These are phyloP conservation scores for Trichoderma oligosporum DNA, from an alignment of 2,329 filamentous ascomycete genomes.

Conservation along the genomic window DNA sequence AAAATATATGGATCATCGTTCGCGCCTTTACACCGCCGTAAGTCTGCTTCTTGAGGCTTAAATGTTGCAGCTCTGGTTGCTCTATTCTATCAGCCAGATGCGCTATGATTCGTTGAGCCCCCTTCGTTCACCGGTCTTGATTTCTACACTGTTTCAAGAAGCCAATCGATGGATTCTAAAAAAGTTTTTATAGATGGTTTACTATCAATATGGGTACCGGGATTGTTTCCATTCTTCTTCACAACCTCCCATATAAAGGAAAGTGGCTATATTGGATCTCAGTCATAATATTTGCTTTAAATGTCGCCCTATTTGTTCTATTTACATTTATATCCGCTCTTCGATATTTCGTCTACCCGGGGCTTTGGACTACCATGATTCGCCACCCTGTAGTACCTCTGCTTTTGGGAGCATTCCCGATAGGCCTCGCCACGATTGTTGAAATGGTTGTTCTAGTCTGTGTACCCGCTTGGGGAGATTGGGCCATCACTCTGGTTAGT, in stretches of 20 bases:
- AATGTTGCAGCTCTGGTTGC: neutral
- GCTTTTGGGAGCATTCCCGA: neutral
- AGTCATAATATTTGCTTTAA: neutral
- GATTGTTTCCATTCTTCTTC: slow-evolving; percentile 9
- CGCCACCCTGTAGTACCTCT: neutral
- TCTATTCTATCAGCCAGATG: neutral
- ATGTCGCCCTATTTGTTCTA: neutral
- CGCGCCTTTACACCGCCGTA: slow-evolving; percentile 2
- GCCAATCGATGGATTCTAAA: too few species aligned
- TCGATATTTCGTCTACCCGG: neutral
- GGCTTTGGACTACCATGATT: neutral
- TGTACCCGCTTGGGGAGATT: neutral
- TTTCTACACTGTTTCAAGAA: too few species aligned
- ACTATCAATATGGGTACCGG: slow-evolving; percentile 8
- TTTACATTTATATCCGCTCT: neutral
- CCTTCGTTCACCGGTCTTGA: too few species aligned
- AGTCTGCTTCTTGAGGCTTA: neutral
- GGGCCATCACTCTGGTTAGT: neutral
- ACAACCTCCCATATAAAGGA: slow-evolving; percentile 3
- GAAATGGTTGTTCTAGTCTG: slow-evolving; percentile 2
- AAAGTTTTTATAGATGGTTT: neutral
- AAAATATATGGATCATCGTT: neutral
- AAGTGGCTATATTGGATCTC: neutral
- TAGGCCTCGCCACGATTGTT: slow-evolving; percentile 1
- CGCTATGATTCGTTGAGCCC: too few species aligned